Evolutionary conservation across 1,284 basidiomycete species (phyloP).

Genomic region (Austropuccinia psidii): DNA sequence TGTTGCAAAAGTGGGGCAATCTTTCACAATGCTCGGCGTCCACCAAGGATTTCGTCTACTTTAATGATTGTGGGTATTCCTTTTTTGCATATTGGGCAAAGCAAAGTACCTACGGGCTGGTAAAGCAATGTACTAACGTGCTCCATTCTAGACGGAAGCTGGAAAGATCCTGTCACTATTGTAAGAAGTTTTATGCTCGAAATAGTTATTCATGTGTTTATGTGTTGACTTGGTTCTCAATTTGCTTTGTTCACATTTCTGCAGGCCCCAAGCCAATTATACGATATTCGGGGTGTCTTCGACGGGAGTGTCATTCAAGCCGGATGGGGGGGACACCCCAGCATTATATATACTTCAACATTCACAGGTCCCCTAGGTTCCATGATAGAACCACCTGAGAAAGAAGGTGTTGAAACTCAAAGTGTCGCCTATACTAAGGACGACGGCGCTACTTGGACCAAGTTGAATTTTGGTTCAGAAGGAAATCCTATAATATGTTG

Average conservation of each 20-base stretch:
- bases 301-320: conserved; percentile 41
- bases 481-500: conserved; percentile 42
- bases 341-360: conserved; percentile 41
- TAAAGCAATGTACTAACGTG: not conserved
- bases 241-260: no score
- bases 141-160: conserved; percentile 4
- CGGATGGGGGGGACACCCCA: conserved; percentile 40
- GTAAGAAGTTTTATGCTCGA: conserved; percentile 27
- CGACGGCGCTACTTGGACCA: conserved; percentile 41
- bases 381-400: conserved; percentile 35
- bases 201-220: not conserved
- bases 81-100: not conserved
- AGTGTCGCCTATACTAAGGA: conserved; percentile 41
- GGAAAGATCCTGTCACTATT: conserved; percentile 38
- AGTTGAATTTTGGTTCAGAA: conserved; percentile 38
- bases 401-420: conserved; percentile 41
- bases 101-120: not conserved
- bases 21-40: conserved; percentile 41
- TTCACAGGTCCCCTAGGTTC: conserved; percentile 40
- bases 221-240: no score
- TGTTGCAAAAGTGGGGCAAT: conserved; percentile 40
- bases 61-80: conserved; percentile 36
- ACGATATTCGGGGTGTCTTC: conserved; percentile 43
- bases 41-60: conserved; percentile 39
- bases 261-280: conserved; percentile 39